Evolutionary conservation across 768 basidiomycete genomes (phyloP).

Genomic region (Collybiopsis luxurians): DNA sequence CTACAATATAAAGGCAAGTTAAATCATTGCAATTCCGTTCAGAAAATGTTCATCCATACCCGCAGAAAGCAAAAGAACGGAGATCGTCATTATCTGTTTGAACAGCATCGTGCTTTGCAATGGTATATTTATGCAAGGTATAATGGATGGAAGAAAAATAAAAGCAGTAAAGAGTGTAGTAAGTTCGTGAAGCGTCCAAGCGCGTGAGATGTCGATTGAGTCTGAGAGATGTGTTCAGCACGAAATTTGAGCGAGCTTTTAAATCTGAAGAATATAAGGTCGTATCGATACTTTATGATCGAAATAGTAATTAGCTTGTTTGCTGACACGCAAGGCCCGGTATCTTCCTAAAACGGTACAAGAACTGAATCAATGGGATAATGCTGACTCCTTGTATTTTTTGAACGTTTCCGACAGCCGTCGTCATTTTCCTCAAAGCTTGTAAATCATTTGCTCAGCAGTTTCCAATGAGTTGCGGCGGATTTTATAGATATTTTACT

Average conservation of each 20-base stretch:
- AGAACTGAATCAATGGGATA: no score
- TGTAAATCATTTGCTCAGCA: no score
- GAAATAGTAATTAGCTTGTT: no score
- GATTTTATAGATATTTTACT: no score
- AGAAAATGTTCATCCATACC: neutral
- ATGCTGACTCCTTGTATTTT: no score
- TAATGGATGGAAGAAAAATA: neutral
- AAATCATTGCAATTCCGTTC: neutral
- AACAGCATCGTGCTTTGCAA: neutral
- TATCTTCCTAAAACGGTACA: no score
- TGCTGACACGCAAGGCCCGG: no score
- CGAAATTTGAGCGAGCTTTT: neutral
- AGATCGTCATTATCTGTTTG: neutral
- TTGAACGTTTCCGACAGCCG: no score
- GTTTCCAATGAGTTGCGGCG: no score
- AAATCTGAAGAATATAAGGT: no score
- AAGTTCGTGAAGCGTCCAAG: neutral
- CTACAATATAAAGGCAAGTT: neutral
- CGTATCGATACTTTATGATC: no score
- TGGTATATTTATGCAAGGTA: neutral
- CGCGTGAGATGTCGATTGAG: neutral
- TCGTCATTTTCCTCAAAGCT: no score
- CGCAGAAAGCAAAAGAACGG: neutral
- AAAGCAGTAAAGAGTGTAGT: neutral
- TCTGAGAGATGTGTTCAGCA: neutral